Evolutionary conservation across 2,329 filamentous ascomycete species (phyloP), one percentile per base, ranked within the genome.

Genomic region (Calonectria hawksworthii): DNA sequence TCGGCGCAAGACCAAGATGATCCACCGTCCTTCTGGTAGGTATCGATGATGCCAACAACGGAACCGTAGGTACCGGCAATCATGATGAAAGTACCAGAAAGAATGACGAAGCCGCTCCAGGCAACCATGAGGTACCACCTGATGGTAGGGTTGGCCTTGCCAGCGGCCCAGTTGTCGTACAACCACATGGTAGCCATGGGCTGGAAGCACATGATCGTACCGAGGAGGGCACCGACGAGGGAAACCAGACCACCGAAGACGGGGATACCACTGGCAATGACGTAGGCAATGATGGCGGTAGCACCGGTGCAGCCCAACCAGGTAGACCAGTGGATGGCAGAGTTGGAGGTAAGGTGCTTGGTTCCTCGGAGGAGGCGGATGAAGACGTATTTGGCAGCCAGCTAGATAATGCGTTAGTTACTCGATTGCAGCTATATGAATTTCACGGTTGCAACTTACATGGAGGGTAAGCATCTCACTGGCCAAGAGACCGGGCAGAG

Each of bases 331-430:
- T 63, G 56, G 16, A 63, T 63, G 10, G 56, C 56, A 41, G 56
- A 63, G 56, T 63, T 63, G 56, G 56, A 63, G 36, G 56, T 63
- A 63, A 63, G 56, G 56, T 63, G 56, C 56, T 41, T 41, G 56
- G 56, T 63, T 41, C 56, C 56, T 28, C 56, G 56, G 56, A 63
- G 56, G 16, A 63, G 56, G n/a, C 56, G 56, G 36, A 63, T 63
- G 36, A 63, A 63, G 34, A 63, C 56, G 13, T 63, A 63, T 36
- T 63, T 63, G 36, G 56, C 56, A 41, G 56, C 5, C 56, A 63
- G 23, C 56, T 63, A 18, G 6, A 30, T 21, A 10, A n/a, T 11
- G 3, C 5, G 36, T 63, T 41, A 63, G 56, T 16, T 16, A 61
- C n/a, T 63, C n/a, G 9, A 28, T 26, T 38, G 21, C 23, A 21